Percentiles rank a stretch among this genome's conserved stretches.
Conservation (phyloP, 1,284 basidiomycete genomes). For the Prillingera fragicola region DNA sequence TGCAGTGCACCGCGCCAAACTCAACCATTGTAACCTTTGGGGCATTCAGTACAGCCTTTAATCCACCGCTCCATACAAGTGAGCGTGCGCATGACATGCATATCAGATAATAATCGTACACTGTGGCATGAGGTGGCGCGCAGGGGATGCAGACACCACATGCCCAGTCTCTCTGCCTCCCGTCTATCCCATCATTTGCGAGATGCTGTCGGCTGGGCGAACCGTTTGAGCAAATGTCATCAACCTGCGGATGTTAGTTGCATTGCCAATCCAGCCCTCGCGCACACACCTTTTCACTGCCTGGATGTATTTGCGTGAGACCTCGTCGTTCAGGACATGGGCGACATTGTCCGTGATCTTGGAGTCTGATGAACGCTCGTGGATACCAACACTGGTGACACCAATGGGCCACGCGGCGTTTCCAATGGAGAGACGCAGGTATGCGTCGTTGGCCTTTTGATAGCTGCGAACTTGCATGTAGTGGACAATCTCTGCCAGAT, state of each 20-base stretch:
- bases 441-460: slow-evolving; percentile 91
- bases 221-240: slow-evolving; percentile 93
- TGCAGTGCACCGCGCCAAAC: background rate
- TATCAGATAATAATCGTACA: background rate
- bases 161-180: background rate
- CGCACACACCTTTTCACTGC: slow-evolving; percentile 76
- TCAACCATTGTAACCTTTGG: background rate
- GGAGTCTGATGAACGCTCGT: slow-evolving; percentile 92
- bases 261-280: background rate
- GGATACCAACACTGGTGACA: slow-evolving; percentile 98
- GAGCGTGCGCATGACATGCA: background rate
- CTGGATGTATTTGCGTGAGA: slow-evolving; percentile 97
- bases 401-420: slow-evolving; percentile 99
- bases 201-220: slow-evolving; percentile 82
- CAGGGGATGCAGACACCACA: background rate
- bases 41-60: background rate
- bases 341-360: slow-evolving; percentile 97
- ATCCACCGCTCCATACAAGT: background rate
- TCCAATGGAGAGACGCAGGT: slow-evolving; percentile 91
- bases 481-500: slow-evolving; percentile 92
- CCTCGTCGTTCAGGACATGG: slow-evolving; percentile 97
- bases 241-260: slow-evolving; percentile 53
- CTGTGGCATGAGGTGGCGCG: background rate
- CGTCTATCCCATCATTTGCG: slow-evolving; percentile 77
- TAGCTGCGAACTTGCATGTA: slow-evolving; percentile 94